These are phyloP conservation scores for Zopfia rhizophila DNA, from an alignment of 2,329 filamentous ascomycete species.

Conservation along the genomic window DNA sequence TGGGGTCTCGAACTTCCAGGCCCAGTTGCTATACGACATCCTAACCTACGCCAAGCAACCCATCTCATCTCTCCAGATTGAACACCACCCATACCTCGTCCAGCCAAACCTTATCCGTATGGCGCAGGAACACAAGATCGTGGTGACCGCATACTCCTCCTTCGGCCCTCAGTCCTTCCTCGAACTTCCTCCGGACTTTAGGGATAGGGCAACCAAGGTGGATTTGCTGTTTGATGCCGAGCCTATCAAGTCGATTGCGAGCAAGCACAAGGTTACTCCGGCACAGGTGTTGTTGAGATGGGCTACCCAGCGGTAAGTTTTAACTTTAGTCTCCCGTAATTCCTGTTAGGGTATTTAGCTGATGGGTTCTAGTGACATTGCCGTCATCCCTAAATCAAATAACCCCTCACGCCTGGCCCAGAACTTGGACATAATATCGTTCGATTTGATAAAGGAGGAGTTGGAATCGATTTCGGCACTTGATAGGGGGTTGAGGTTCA, in stretches of 20 bases:
- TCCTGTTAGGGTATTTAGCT: conserved; percentile 71
- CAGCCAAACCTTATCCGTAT: conserved; percentile 27
- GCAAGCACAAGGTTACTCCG: conserved; percentile 76
- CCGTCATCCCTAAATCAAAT: conserved; percentile 37
- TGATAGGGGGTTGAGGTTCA: conserved; percentile 45
- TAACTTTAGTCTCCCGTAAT: conserved; percentile 64
- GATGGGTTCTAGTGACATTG: conserved; percentile 24
- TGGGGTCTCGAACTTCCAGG: conserved; percentile 33
- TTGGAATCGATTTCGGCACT: conserved; percentile 43
- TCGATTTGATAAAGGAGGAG: conserved; percentile 35
- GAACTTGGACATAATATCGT: conserved; percentile 44
- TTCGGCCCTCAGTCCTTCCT: conserved; percentile 70
- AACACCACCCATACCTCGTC: conserved; percentile 31
- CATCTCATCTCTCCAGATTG: conserved; percentile 30
- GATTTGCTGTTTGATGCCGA: conserved; percentile 76
- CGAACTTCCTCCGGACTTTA: conserved; percentile 73
- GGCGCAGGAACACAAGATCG: conserved; percentile 29
- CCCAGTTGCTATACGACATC: conserved; percentile 59
- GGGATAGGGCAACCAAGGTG: conserved; percentile 69
- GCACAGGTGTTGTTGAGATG: conserved; percentile 86
- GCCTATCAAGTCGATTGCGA: conserved; percentile 71
- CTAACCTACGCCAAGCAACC: conserved; percentile 56
- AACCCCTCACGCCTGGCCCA: conserved; percentile 32
- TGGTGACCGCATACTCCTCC: conserved; percentile 31
- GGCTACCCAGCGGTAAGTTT: conserved; percentile 73